Evolutionary conservation across 2,329 filamentous ascomycete genomes (phyloP).

Genomic region (Cryphonectria carpinicola): DNA sequence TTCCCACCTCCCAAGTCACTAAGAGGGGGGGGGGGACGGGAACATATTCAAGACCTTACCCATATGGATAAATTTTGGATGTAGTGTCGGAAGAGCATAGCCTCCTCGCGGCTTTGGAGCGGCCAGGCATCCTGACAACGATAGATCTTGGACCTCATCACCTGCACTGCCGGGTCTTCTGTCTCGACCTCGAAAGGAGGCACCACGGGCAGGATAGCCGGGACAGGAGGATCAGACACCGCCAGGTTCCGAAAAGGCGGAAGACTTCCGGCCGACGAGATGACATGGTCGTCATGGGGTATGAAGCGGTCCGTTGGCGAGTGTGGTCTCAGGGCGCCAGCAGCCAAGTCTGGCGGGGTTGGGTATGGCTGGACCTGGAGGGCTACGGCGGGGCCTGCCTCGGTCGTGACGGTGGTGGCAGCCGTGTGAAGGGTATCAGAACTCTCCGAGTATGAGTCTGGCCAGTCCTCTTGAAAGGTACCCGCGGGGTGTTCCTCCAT

Average conservation of each 20-base stretch:
- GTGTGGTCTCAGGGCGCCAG: conserved; percentile 9
- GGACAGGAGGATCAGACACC: conserved; percentile 14
- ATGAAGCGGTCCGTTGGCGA: conserved; percentile 39
- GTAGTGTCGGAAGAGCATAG: conserved; percentile 39
- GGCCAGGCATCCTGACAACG: conserved; percentile 35
- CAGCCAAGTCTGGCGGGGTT: conserved; percentile 13
- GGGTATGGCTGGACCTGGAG: conserved; percentile 14
- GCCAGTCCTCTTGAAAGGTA: conserved; percentile 28
- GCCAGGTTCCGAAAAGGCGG: conserved; percentile 22
- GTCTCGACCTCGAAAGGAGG: conserved; percentile 17
- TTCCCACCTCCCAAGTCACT: neutral
- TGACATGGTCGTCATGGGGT: conserved; percentile 32
- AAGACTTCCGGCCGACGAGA: conserved; percentile 17
- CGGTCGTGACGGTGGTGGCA: conserved; percentile 19
- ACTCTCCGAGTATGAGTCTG: conserved; percentile 22
- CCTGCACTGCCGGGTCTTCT: conserved; percentile 24
- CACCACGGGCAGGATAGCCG: conserved; percentile 17
- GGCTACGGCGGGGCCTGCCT: conserved; percentile 7
- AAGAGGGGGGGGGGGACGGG: too few species aligned
- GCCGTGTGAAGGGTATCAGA: conserved; percentile 23
- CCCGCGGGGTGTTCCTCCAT: conserved; percentile 18
- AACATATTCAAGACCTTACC: conserved; percentile 32
- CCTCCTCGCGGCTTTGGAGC: conserved; percentile 35
- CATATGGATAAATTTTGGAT: conserved; percentile 41
- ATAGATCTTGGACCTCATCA: conserved; percentile 32